phyloP scores from a whole-genome alignment of 306 rosid species.

The Vicia villosa region DNA sequence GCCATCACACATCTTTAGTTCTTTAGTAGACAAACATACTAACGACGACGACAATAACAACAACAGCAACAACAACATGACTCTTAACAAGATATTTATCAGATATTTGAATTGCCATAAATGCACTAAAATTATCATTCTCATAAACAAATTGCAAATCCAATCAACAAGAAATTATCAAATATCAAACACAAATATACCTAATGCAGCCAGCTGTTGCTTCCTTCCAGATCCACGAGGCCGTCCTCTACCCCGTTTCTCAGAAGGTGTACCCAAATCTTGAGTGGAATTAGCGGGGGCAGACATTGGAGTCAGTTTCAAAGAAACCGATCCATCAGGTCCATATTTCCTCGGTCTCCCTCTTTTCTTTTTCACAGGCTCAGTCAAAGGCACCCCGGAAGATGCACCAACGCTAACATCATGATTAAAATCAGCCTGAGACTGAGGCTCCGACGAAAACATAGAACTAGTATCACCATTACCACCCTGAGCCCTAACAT shows the following conservation, averaged over 20 bases:
- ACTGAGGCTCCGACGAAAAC: constrained; percentile 57
- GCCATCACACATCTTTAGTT: no score
- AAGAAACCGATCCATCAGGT: constrained; percentile 75
- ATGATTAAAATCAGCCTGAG: constrained; percentile 59
- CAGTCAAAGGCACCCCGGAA: constrained; percentile 58
- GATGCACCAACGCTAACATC: constrained; percentile 51
- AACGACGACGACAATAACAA: not conserved
- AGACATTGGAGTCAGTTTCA: constrained; percentile 78
- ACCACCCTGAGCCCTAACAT: constrained; percentile 52
- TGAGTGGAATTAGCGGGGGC: constrained; percentile 55
- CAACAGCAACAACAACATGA: constrained; percentile 18
- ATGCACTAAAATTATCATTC: not conserved
- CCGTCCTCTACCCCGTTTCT: constrained; percentile 71
- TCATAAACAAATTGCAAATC: not conserved
- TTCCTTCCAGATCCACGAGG: constrained; percentile 95
- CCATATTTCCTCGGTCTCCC: constrained; percentile 97
- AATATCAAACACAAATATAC: constrained; percentile 40
- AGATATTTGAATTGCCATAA: not conserved
- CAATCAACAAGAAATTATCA: constrained; percentile 21
- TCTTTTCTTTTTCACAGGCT: constrained; percentile 87
- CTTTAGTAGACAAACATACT: not conserved
- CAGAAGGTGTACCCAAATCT: constrained; percentile 50
- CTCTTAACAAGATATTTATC: not conserved
- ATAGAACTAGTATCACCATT: constrained; percentile 55
- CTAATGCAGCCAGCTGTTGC: constrained; percentile 81